Conservation (phyloP, 495 filamentous ascomycete species). For the Neurospora sp. region DNA sequence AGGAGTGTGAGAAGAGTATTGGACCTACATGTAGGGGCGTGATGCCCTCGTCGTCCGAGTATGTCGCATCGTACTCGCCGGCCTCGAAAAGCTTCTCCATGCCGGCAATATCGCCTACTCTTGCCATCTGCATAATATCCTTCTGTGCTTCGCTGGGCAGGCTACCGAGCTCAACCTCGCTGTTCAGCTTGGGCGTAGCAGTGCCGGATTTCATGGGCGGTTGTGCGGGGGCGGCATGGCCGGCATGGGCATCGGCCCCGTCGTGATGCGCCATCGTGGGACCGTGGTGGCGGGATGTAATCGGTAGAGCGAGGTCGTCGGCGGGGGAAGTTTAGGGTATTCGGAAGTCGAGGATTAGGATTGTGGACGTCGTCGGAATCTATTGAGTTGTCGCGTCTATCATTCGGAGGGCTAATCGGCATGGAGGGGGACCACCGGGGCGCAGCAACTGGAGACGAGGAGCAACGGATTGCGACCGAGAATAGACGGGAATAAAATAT, state of each 20-base stretch:
- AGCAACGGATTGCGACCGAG: not conserved
- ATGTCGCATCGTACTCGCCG: conserved; percentile 68
- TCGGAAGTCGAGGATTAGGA: not conserved
- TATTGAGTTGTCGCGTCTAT: not conserved
- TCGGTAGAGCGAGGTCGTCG: not conserved
- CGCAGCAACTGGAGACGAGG: not conserved
- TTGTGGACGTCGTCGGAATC: not conserved
- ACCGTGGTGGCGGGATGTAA: not conserved
- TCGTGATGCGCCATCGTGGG: conserved; percentile 18
- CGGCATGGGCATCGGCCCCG: conserved; percentile 10
- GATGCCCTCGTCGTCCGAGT: conserved; percentile 82
- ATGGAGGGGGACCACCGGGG: not conserved
- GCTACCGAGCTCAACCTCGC: conserved; percentile 59
- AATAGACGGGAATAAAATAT: not conserved
- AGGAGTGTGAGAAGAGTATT: not conserved
- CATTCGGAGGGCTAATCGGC: not conserved
- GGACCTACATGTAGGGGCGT: conserved; percentile 83
- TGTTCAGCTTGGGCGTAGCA: conserved; percentile 50
- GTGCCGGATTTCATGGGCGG: conserved; percentile 48
- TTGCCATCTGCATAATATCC: conserved; percentile 93
- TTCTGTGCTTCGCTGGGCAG: conserved; percentile 51
- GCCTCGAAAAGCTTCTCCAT: conserved; percentile 84
- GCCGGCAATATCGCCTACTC: conserved; percentile 71
- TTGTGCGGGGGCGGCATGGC: conserved; percentile 29
- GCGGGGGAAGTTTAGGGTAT: not conserved